Base-by-base conservation (phyloP, 2,329 filamentous ascomycete species). In the Dichotomopilus funicola region DNA sequence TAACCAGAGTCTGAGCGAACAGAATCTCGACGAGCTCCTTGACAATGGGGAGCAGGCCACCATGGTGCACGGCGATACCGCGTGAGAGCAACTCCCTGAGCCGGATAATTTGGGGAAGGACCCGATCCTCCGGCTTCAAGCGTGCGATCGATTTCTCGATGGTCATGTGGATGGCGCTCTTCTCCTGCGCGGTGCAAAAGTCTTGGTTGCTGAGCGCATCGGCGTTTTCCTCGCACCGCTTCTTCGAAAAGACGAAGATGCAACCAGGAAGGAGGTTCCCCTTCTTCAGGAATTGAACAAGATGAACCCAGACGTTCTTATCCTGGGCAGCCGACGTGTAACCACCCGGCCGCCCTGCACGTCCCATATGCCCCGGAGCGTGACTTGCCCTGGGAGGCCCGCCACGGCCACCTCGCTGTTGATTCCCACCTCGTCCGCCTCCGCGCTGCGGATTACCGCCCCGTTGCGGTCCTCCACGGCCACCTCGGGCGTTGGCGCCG, bases 161-260 rank as follows among this genome's bases (percentile, higher is more conserved):
- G 38, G 91, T 92, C 88, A 97, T 96, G 69, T 99, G 92, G 56
- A 95, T 95, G 46, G 89, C 86, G 64, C 94, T 99, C 79, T 96
- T 97, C 73, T 99, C 94, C 3, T 86, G 81, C 0, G 91, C 90
- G 5, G 88, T 96, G 68, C 88, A 95, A 67, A 95, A 97, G 67
- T 99, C 94, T 62, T 96, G 86, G 66, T 96, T 97, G 59, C 89
- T 92, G 27, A 99, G 77, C 0, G 94, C 92, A 68, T 96, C 90
- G 0, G 94, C 94, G 68, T 97, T 99, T 68, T 97, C 91, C 70
- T 99, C 94, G 65, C 94, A 97, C 51, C 94, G 80, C 72, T 94
- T 96, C 75, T 97, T 99, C 2, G 94, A 99, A 71, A 99, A 99
- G 54, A 99, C 92, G 67, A 99, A 99, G 62, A 99, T 95, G 69